Evolutionary conservation across 371 early-diverging fungal species (phyloP), one percentile per base, ranked within the genome.

Genomic region (Sporodiniella umbellata): DNA sequence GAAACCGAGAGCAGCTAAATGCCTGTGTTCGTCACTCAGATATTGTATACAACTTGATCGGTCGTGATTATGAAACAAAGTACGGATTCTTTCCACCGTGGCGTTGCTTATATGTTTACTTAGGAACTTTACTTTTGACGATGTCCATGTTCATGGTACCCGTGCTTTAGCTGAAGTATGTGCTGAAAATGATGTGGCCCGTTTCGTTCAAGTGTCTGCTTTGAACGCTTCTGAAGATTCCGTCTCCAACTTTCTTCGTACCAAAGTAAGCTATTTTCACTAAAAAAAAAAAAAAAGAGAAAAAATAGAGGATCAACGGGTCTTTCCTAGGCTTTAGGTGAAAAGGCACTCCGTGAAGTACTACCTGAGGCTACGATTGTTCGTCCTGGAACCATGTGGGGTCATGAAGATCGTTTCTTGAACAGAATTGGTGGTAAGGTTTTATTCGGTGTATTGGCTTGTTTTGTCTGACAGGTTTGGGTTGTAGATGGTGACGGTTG

Each of bases 331-430:
- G 92, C 90, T 44, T 77, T 85, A 56, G 95, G 96, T 57, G 98
- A 98, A 69, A 75, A 85, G 58, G 90, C 88, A 37, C 95, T 96
- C 11, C 80, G 81, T 53, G 88, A 86, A 64, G 85, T 86, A 50
- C 88, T 92, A 68, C 94, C 97, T 44, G 87, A 87, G 21, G 94
- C 93, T 42, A 95, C 92, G 51, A 92, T 98, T 67, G 92, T 97
- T 40, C 92, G 98, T 33, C 90, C 95, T 8, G 83, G 87, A 39
- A 83, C 78, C 49, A 85, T 95, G 79, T 95, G 84, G 60, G 98
- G 98, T 48, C 80, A 85, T 55, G 97, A 98, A 66, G 97, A 96
- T 73, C 79, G 87, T 57, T 92, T 96, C 78, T 82, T 92, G 76
- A 93, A 91, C 75, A 79, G 88, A 72, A 84, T 95, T 53, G 95